Conservation (phyloP, 2,329 filamentous ascomycete species). For the Fusarium sp. region DNA sequence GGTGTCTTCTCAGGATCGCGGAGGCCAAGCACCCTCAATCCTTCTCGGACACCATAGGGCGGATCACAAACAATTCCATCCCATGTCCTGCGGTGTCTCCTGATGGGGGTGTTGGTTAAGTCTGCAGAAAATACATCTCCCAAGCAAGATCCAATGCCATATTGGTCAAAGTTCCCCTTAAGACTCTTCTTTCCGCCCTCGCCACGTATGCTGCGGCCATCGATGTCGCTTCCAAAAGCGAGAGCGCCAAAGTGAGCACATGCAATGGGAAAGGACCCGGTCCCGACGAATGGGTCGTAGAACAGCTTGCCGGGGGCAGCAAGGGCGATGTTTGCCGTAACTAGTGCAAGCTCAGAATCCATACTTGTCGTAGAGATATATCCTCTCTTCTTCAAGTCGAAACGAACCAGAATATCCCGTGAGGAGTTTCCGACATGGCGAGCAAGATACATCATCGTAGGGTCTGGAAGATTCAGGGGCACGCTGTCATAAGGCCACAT, state of each 20-base stretch:
- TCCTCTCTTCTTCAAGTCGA: conserved; percentile 90
- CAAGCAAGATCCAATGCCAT: conserved; percentile 73
- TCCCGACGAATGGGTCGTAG: conserved; percentile 96
- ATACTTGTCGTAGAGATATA: conserved; percentile 98
- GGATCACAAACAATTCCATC: conserved; percentile 97
- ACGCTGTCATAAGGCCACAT: conserved; percentile 73
- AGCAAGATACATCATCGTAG: conserved; percentile 75
- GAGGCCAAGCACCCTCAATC: conserved; percentile 85
- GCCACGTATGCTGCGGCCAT: conserved; percentile 88
- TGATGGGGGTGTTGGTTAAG: conserved; percentile 85
- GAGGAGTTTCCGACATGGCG: conserved; percentile 75
- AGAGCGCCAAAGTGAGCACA: conserved; percentile 90
- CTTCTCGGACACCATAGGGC: conserved; percentile 94
- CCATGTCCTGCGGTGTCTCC: conserved; percentile 68
- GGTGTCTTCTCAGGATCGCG: conserved; percentile 72
- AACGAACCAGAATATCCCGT: conserved; percentile 75
- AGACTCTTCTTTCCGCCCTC: conserved; percentile 65
- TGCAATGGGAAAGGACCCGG: conserved; percentile 90
- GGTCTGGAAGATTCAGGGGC: conserved; percentile 61
- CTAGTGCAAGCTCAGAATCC: conserved; percentile 91
- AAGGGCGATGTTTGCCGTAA: conserved; percentile 91
- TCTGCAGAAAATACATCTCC: conserved; percentile 88
- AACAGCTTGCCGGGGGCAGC: conserved; percentile 86
- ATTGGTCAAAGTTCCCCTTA: conserved; percentile 84
- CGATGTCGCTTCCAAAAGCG: conserved; percentile 90